Evolutionary conservation across 192 early-diverging fungal species (phyloP), one percentile per base, ranked within the genome.

Genomic region (Spinellus fusiger): DNA sequence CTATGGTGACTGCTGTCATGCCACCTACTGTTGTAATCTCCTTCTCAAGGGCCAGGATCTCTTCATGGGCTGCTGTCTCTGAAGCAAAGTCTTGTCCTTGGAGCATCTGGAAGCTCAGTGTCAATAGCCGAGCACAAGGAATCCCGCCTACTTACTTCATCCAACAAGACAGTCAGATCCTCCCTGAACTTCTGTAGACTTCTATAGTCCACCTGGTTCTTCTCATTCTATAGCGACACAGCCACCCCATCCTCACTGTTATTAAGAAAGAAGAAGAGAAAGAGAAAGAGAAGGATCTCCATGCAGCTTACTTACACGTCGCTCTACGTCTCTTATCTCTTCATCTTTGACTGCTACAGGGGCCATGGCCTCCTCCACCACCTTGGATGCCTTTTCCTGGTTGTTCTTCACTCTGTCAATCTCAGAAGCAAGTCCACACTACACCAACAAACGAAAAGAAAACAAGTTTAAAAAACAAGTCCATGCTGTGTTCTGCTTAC

Each of bases 171-270:
- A 1, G 58, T 35, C n/a, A 73, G 23, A 35, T 73, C 66, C 47
- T 73, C 71, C 49, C 71, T 65, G 53, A 64, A 68, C 12, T 68
- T 73, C 16, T 54, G 22, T 15, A 73, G 35, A 12, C 44, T 54
- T 40, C 71, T 61, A 37, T 61, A 53, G 9, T 73, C 71, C 15
- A 68, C 46, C 18, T 55, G 57, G 22, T 68, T 50, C 53, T 73
- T 73, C 34, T 73, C 71, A 33, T 61, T 64, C 58, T 66, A 33
- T 35, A 25, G 5, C 15, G 8, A n/a, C n/a, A n/a, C n/a, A n/a
- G n/a, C n/a, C n/a, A n/a, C n/a, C n/a, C n/a, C n/a, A n/a, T n/a
- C n/a, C n/a, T n/a, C n/a, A n/a, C n/a, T n/a, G n/a, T n/a, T n/a
- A n/a, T n/a, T n/a, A n/a, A n/a, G n/a, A n/a, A n/a, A n/a, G n/a